Evolutionary conservation across 2,329 filamentous ascomycete genomes (phyloP).

Genomic region (Aspergillus versicolor): DNA sequence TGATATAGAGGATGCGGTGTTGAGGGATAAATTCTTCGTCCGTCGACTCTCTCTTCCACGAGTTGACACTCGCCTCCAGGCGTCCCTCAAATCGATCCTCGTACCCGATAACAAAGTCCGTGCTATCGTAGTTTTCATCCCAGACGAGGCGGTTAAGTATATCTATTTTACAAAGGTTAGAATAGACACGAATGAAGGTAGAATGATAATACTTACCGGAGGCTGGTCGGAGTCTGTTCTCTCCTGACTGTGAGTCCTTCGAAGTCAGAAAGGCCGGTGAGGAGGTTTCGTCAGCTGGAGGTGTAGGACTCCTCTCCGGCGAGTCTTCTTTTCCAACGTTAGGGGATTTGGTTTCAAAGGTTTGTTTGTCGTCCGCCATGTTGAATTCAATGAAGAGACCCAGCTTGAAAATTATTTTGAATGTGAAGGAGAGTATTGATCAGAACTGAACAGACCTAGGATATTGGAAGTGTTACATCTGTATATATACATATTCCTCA

Average conservation of each 20-base stretch:
- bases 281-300: neutral
- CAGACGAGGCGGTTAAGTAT: slow-evolving; percentile 52
- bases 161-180: slow-evolving; percentile 26
- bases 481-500: neutral
- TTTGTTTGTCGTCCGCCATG: neutral
- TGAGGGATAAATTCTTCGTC: slow-evolving; percentile 58
- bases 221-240: slow-evolving; percentile 18
- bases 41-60: slow-evolving; percentile 56
- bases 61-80: slow-evolving; percentile 47
- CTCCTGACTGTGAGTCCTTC: slow-evolving; percentile 3
- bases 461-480: neutral
- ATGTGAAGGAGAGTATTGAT: neutral
- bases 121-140: slow-evolving; percentile 47
- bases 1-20: slow-evolving; percentile 54
- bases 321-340: neutral
- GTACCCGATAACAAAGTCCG: slow-evolving; percentile 54
- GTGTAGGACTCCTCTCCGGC: neutral
- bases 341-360: neutral
- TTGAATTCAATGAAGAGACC: neutral
- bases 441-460: neutral
- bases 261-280: neutral
- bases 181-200: neutral
- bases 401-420: neutral
- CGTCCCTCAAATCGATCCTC: slow-evolving; percentile 53
- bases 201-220: slow-evolving; percentile 8